Conservation (phyloP, 495 filamentous ascomycete species). For the Venustampulla echinocandica region DNA sequence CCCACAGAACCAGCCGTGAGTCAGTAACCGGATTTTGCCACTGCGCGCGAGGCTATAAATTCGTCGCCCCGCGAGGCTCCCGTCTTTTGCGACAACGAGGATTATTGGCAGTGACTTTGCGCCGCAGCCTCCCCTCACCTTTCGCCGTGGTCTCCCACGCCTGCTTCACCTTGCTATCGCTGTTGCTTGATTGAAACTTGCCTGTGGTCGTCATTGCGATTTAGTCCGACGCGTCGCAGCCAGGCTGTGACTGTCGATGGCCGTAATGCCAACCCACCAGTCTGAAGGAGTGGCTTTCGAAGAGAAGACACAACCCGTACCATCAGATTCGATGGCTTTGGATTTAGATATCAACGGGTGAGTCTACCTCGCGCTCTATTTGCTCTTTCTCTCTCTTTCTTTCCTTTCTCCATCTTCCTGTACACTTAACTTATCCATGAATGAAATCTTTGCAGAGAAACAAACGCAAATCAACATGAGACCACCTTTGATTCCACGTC, state of each 20-base stretch:
- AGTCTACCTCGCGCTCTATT: conserved; percentile 25
- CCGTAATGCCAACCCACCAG: conserved; percentile 47
- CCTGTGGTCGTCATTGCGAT: conserved; percentile 22
- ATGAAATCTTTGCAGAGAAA: conserved; percentile 19
- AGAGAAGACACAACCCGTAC: conserved; percentile 37
- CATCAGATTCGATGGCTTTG: conserved; percentile 37
- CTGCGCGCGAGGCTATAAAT: not conserved
- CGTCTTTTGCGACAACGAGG: not conserved
- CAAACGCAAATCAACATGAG: conserved; percentile 23
- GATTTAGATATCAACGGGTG: conserved; percentile 38
- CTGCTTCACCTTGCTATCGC: not conserved
- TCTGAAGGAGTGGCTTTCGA: conserved; percentile 37
- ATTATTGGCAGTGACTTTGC: not conserved
- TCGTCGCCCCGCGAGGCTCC: not conserved
- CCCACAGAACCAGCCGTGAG: no score
- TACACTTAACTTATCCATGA: conserved; percentile 21
- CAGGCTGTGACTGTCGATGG: conserved; percentile 31
- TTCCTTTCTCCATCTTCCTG: no score
- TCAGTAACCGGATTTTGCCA: no score
- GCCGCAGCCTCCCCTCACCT: not conserved
- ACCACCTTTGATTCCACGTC: conserved; percentile 21
- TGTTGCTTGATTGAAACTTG: not conserved
- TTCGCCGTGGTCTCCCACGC: not conserved
- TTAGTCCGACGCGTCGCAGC: not conserved
- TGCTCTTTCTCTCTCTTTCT: conserved; percentile 6